Conservation (phyloP, 2,329 filamentous ascomycete genomes). For the Fusarium irregulare region DNA sequence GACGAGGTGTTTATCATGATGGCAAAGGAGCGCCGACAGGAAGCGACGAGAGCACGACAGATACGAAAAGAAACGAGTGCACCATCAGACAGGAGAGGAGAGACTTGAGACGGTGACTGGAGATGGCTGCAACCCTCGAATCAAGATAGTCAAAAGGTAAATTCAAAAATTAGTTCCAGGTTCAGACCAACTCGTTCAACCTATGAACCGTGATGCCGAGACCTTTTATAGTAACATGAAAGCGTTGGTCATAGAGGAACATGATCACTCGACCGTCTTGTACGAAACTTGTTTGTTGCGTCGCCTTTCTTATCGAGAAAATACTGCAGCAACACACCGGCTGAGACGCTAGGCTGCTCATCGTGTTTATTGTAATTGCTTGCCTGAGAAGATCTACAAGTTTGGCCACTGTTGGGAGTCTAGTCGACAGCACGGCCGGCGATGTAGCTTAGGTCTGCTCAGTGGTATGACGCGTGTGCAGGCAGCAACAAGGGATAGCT, state of each 20-base stretch:
- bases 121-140: slow-evolving; percentile 1
- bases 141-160: slow-evolving; percentile 21
- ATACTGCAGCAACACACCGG: slow-evolving; percentile 34
- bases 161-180: slow-evolving; percentile 29
- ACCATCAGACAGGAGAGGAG: slow-evolving; percentile 17
- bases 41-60: background rate
- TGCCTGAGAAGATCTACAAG: slow-evolving; percentile 27
- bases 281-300: background rate
- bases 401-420: slow-evolving; percentile 3
- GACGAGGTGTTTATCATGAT: slow-evolving; percentile 2
- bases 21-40: slow-evolving; percentile 4
- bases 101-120: slow-evolving; percentile 18
- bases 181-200: background rate
- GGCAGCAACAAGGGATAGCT: slow-evolving; percentile 2
- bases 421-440: slow-evolving; percentile 33
- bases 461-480: slow-evolving; percentile 10
- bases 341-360: slow-evolving; percentile 25
- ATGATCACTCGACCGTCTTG: background rate
- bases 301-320: slow-evolving; percentile 33
- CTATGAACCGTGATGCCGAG: background rate
- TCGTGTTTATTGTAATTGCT: background rate
- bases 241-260: background rate
- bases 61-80: slow-evolving; percentile 7
- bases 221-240: background rate
- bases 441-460: background rate